Conservation (phyloP, 73 alveolate genomes). For the Paramecium primaurelia region DNA sequence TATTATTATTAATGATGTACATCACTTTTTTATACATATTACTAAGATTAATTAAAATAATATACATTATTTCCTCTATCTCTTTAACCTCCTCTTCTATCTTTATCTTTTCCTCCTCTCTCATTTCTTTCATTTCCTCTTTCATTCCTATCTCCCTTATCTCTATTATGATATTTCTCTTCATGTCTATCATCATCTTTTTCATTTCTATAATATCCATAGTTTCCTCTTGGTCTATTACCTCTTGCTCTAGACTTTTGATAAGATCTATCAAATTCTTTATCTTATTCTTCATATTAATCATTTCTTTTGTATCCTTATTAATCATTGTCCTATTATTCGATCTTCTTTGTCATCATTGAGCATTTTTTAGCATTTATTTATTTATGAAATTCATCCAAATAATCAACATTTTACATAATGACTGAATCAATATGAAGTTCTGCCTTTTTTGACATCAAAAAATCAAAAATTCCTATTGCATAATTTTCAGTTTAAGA, state of each 20-base stretch:
- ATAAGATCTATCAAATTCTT: neutral
- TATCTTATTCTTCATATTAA: neutral
- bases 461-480: neutral
- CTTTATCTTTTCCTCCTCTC: neutral
- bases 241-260: neutral
- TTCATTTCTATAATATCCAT: neutral
- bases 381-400: slow-evolving; percentile 33
- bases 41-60: neutral
- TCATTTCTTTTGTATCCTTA: neutral
- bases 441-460: neutral
- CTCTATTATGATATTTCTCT: neutral
- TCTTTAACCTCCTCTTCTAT: slow-evolving; percentile 29
- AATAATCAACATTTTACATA: slow-evolving; percentile 36
- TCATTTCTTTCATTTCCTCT: neutral
- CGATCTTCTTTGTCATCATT: neutral
- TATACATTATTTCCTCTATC: neutral
- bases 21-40: slow-evolving; percentile 20
- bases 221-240: neutral
- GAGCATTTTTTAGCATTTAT: neutral
- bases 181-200: neutral
- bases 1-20: neutral
- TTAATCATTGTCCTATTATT: neutral
- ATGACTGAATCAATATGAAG: neutral
- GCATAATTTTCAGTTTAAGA: slow-evolving; percentile 11
- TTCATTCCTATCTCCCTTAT: neutral